Evolutionary conservation across 331 rosid genomes (phyloP), one percentile per base, ranked within the genome.

Genomic region (Arachis monticola): DNA sequence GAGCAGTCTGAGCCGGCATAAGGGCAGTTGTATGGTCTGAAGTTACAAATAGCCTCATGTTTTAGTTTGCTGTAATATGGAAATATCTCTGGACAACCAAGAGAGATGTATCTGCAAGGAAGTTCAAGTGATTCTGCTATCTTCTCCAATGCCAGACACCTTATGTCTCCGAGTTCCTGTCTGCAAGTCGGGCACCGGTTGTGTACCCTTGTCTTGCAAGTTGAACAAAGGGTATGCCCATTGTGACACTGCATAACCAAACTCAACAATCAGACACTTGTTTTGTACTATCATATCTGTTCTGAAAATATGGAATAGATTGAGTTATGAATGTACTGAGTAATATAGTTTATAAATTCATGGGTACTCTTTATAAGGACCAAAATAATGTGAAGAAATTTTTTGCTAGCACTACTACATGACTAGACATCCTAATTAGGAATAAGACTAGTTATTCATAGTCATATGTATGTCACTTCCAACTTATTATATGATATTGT

Each of bases 1-100:
- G 91, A 86, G 83, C 96, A 90, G 72, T 90, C 96, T 58, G 96
- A 87, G n/a, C 96, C 92, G 41, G 96, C 92, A 38, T 87, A 87
- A 10, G 96, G 96, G 71, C 96, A 90, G 74, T 80, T 87, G 79
- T 87, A 87, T 5, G 96, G 96, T 81, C 96, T 82, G 79, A 82
- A 90, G 82, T 81, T 84, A 77, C 96, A 90, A 42, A 87, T 68
- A 58, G 79, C 51, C 88, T 90, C 96, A 10, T 90, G 96, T 79
- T 90, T 87, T 76, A 90, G 88, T 83, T 90, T 90, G 82, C 87
- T 84, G 66, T 86, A 90, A 71, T 90, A 90, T 9, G 96, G 96
- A 75, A 90, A 87, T 68, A 90, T 87, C 89, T 90, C 96, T 1
- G 85, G 86, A 83, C 96, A 90, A 11, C 96, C 96, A 58, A 82